These are phyloP conservation scores for Phytophthora pluvialis DNA, from an alignment of 352 stramenopile species.

Conservation along the genomic window DNA sequence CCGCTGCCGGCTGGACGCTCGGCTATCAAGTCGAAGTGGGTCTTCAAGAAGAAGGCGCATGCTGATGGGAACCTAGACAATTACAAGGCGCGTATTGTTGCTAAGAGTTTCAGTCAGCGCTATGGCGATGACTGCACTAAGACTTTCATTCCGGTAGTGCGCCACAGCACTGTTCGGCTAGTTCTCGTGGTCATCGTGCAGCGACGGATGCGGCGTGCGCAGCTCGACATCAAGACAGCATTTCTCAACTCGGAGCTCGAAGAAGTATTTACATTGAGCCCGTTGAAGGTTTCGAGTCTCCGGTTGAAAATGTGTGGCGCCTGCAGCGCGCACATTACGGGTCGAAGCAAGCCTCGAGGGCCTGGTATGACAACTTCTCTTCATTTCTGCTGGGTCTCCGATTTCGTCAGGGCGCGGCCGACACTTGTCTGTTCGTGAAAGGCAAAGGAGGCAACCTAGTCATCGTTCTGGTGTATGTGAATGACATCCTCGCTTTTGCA, in stretches of 20 bases:
- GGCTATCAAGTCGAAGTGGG: conserved; percentile 17
- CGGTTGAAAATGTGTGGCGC: conserved; percentile 21
- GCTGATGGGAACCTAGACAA: conserved; percentile 36
- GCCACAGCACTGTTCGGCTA: conserved; percentile 17
- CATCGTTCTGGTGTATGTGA: background rate
- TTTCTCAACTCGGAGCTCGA: conserved; percentile 21
- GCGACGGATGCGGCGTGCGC: conserved; percentile 10
- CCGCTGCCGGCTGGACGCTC: conserved; percentile 1
- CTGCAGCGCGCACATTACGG: conserved; percentile 37
- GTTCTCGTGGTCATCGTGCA: conserved; percentile 13
- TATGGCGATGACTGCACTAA: conserved; percentile 41
- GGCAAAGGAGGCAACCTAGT: background rate
- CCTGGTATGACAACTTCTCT: conserved; percentile 32
- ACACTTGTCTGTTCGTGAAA: conserved; percentile 1
- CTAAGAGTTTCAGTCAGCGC: conserved; percentile 17
- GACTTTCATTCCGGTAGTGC: conserved; percentile 43
- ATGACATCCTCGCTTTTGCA: background rate
- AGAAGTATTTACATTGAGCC: conserved; percentile 23
- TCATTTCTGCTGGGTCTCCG: conserved; percentile 8
- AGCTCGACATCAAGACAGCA: conserved; percentile 27
- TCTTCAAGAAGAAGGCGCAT: conserved; percentile 12
- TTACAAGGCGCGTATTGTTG: conserved; percentile 45
- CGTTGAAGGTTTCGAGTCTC: background rate
- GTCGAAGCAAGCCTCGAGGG: conserved; percentile 32
- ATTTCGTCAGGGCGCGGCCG: too few relatives aligned